Base-by-base conservation (phyloP, 192 early-diverging fungal species). In the Backusella mclennaniae region DNA sequence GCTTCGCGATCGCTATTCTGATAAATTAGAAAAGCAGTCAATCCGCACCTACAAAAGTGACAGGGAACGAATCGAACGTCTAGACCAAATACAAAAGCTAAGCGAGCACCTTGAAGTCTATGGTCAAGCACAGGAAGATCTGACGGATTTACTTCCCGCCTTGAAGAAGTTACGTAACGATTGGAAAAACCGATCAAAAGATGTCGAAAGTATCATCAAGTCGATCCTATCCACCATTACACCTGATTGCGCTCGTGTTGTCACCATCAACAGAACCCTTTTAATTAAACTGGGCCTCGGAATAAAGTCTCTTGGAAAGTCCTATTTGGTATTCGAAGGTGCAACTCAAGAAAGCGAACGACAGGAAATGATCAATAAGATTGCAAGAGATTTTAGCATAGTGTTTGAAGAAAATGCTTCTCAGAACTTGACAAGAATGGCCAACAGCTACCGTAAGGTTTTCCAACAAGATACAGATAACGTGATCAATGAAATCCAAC, bases 351-450 rank as follows among this genome's bases (percentile, higher is more conserved):
- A 75, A 17, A 17, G 26, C 5, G 39, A 42, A 15, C 21, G 56
- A 14, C 66, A 67, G 14, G 74, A 67, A 9, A 26, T 75, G 14
- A 15, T 75, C 3, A 44, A 41, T 38, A 26, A 35, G 6, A 39
- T 68, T 19, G 38, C 74, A 26, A 66, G 38, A 21, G 74, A 75
- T 67, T 75, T 75, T 35, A 15, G 66, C 15, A 23, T 17, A 1
- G 66, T 75, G 4, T 75, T 75, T 46, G 36, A 75, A 33, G 74
- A 75, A 46, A 75, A 75, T 67, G 66, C 66, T 7, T 41, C 74
- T 26, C 74, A 75, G 15, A 75, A 75, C 26, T 42, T 75, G 38
- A 66, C 74, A 33, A 75, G 74, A 31, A 75, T 75, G 74, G 15
- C 56, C 3, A 66, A 42, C 4, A 75, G 63, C 39, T 75, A 75